These are phyloP conservation scores for Calocera viscosa DNA, from an alignment of 768 basidiomycete species.

Conservation along the genomic window DNA sequence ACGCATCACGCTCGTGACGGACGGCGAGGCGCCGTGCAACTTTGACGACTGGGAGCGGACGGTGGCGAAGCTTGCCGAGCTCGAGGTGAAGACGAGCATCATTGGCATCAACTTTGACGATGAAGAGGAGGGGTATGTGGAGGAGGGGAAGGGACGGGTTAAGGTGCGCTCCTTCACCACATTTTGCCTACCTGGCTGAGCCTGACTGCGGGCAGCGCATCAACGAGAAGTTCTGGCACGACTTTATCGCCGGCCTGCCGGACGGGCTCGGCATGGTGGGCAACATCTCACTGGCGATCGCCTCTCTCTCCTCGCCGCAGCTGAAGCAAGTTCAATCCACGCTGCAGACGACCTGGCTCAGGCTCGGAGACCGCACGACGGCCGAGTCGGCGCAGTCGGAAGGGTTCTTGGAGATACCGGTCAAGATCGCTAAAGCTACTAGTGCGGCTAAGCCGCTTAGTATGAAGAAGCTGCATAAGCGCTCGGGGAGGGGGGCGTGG, in stretches of 20 bases:
- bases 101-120: constrained; percentile 86
- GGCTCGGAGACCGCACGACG: constrained; percentile 59
- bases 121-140: constrained; percentile 46
- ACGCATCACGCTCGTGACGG: constrained; percentile 72
- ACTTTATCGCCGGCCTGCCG: constrained; percentile 33
- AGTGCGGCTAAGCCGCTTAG: constrained; percentile 52
- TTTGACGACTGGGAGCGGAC: constrained; percentile 64
- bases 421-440: constrained; percentile 74
- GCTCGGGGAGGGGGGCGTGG: constrained; percentile 17
- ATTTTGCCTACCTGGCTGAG: neutral
- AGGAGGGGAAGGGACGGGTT: constrained; percentile 53
- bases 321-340: constrained; percentile 56
- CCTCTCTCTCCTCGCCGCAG: constrained; percentile 48
- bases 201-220: constrained; percentile 35
- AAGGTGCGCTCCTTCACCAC: constrained; percentile 42
- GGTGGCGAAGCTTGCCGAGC: constrained; percentile 47
- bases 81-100: constrained; percentile 49
- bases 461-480: constrained; percentile 55
- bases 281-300: constrained; percentile 53
- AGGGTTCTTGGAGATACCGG: constrained; percentile 60
- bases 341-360: constrained; percentile 49
- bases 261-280: constrained; percentile 41
- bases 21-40: constrained; percentile 65
- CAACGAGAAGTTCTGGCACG: constrained; percentile 62
- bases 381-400: constrained; percentile 33